phyloP scores from a whole-genome alignment of 495 filamentous ascomycete genomes.

The Aspergillus baeticus region DNA sequence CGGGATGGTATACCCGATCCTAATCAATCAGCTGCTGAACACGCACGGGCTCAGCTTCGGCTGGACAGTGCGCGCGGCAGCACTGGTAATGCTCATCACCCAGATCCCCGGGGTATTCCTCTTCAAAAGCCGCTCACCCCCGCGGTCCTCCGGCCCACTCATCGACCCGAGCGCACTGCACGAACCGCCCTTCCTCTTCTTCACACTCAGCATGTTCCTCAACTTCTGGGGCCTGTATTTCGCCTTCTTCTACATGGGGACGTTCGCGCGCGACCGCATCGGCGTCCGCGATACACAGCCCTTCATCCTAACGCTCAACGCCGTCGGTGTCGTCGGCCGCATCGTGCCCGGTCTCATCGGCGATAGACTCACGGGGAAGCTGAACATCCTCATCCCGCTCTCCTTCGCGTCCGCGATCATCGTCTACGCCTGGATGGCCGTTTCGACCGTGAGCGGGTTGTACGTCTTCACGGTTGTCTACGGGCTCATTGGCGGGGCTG shows the following conservation, averaged over 20 bases:
- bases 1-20: conserved; percentile 51
- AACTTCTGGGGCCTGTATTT: conserved; percentile 63
- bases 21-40: conserved; percentile 43
- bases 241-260: conserved; percentile 62
- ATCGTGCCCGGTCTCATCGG: too few species aligned
- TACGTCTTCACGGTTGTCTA: too few species aligned
- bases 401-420: conserved; percentile 42
- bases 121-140: conserved; percentile 53
- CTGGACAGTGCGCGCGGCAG: conserved; percentile 62
- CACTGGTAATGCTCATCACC: conserved; percentile 60
- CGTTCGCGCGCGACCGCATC: conserved; percentile 52
- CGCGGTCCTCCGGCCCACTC: conserved; percentile 52
- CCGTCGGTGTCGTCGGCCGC: conserved; percentile 57
- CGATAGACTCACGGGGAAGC: too few species aligned
- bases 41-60: conserved; percentile 39
- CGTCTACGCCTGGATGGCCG: conserved; percentile 57
- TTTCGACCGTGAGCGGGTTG: conserved; percentile 22
- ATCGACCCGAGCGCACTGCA: conserved; percentile 61
- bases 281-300: conserved; percentile 50
- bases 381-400: conserved; percentile 52
- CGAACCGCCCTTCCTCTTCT: conserved; percentile 60
- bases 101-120: conserved; percentile 40
- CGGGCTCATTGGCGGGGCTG: too few species aligned
- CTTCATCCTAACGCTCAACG: conserved; percentile 65
- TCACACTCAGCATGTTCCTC: conserved; percentile 53